Percentiles rank a stretch among this genome's conserved stretches.
These are phyloP conservation scores for Austroboletus olivaceoglutinosus DNA, from an alignment of 1,284 basidiomycete species.

Conservation along the genomic window DNA sequence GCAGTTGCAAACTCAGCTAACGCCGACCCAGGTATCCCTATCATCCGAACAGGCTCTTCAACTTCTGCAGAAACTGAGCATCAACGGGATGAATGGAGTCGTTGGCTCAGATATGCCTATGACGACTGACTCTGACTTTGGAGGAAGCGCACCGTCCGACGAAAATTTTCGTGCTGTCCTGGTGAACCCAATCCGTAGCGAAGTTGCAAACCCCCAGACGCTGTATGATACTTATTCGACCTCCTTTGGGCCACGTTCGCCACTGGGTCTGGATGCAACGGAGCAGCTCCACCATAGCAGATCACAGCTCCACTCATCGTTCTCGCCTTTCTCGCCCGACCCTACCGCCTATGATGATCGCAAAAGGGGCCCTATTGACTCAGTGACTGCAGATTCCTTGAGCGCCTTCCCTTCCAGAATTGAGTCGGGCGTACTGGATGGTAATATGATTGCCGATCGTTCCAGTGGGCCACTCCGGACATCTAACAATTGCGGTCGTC, in stretches of 20 bases:
- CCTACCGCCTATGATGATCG: conserved; percentile 41
- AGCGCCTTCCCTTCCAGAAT: conserved; percentile 39
- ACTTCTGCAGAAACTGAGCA: conserved; percentile 60
- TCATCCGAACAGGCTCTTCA: conserved; percentile 68
- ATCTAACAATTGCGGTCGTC: conserved; percentile 42
- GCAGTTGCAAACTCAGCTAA: conserved; percentile 42
- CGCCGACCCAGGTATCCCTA: conserved; percentile 35
- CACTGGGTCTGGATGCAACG: conserved; percentile 12
- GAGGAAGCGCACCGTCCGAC: conserved; percentile 23
- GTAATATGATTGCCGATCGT: conserved; percentile 19
- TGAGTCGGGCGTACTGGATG: conserved; percentile 17
- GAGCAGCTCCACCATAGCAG: conserved; percentile 23
- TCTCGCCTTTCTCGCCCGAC: conserved; percentile 64
- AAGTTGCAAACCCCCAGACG: conserved; percentile 15
- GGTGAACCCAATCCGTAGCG: conserved; percentile 24
- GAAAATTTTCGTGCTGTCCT: conserved; percentile 32
- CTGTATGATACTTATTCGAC: conserved; percentile 23
- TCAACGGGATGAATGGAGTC: conserved; percentile 41
- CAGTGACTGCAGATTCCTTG: conserved; percentile 31
- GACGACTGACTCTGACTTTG: conserved; percentile 12
- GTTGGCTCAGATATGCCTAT: conserved; percentile 18
- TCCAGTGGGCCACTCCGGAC: conserved; percentile 48
- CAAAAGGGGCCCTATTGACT: conserved; percentile 34
- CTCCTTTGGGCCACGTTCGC: conserved; percentile 13
- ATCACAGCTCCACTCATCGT: conserved; percentile 38